Evolutionary conservation across 345 rosid species (phyloP).

Genomic region (Firmiana major): DNA sequence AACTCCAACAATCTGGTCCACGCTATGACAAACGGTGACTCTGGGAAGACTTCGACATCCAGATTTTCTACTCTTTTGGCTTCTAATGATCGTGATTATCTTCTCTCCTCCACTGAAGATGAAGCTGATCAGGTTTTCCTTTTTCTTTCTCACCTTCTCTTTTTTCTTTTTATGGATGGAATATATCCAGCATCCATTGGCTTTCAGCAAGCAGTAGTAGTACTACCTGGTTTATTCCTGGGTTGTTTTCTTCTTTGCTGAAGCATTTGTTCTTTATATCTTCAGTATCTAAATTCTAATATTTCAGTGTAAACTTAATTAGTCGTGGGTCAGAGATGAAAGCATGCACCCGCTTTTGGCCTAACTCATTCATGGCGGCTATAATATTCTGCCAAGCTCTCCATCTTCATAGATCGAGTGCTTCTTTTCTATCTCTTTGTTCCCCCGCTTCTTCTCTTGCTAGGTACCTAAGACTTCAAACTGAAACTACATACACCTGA

Average conservation of each 20-base stretch:
- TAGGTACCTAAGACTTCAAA: not conserved
- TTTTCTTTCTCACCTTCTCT: not conserved
- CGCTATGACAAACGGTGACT: slow-evolving; percentile 15
- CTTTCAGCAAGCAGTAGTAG: not conserved
- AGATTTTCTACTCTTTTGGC: slow-evolving; percentile 42
- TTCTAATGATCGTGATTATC: slow-evolving; percentile 51
- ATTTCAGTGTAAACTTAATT: not conserved
- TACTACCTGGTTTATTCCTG: not conserved
- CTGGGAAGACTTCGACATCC: slow-evolving; percentile 5
- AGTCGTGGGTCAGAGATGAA: slow-evolving; percentile 9
- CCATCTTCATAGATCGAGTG: not conserved
- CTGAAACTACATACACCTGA: not conserved
- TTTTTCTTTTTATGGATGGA: not conserved
- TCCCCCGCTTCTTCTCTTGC: not conserved
- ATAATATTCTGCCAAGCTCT: not conserved
- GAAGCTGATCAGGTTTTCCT: slow-evolving; percentile 31
- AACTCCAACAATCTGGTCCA: not conserved
- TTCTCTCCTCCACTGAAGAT: slow-evolving; percentile 34
- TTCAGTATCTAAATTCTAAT: not conserved
- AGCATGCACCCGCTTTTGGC: slow-evolving; percentile 10
- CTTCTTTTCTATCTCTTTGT: not conserved
- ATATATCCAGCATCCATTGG: not conserved
- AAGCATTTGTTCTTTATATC: not conserved
- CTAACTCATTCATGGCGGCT: not conserved
- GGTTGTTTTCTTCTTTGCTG: not conserved